Base-by-base conservation (phyloP, 495 filamentous ascomycete species). In the Talaromyces liani region DNA sequence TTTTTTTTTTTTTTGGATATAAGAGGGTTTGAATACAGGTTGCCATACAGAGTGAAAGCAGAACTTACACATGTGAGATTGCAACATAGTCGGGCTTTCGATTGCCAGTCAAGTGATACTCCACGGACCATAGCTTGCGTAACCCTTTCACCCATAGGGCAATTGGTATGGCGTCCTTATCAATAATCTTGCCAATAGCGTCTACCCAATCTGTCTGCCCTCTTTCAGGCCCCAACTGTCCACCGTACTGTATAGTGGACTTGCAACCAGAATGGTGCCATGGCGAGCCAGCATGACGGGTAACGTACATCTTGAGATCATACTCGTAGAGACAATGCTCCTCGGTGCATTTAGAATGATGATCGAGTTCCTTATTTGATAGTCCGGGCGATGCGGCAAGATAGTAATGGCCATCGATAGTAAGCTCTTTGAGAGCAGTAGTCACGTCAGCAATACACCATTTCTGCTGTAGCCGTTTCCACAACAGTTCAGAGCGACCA, bases 51-150 rank as follows among this genome's bases (percentile, higher is more conserved):
- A 45, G 8, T 20, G 36, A 8, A 60, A 45, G 9, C 20, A 60
- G 51, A 45, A 39, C 59, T 61, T 51, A 61, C 59, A 61, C 39
- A 31, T 61, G 59, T 25, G 59, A 61, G 4, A 61, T 61, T 2
- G 59, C 59, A 24, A 61, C 39, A 61, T 49, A 61, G 20, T 24
- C 10, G n/a, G 39, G 34, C n/a, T 49, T 61, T 34, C 39, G 36
- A 5, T 53, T 47, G 18, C 25, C 36, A 20, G 39, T 47, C 14
- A 61, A 27, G 22, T 61, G 59, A 51, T 61, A 61, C 16, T 61
- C 59, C 22, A 51, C 34, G 14, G 59, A 61, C 59, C 59, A 61
- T 18, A 61, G 59, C n/a, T n/a, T 25, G 18, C 36, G 36, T 29
- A 7, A 39, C 6, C 59, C 59, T 31, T 61, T 61, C 41, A 27